phyloP scores from a whole-genome alignment of 208 protist species.

The Naegleria fowleri region DNA sequence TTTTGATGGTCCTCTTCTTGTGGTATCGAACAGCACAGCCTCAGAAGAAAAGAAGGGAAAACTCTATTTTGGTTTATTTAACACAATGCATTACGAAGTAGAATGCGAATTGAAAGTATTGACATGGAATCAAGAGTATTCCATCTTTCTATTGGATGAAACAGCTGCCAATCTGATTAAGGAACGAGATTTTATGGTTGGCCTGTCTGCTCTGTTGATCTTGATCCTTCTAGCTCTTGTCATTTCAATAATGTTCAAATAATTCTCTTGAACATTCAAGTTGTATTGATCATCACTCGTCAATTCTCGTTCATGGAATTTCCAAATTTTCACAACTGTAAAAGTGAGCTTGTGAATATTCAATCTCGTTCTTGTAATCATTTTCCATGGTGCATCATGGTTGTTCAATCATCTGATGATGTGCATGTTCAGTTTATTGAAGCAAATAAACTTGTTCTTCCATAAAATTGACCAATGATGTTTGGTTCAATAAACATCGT shows the following conservation, averaged over 20 bases:
- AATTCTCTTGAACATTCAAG: no score
- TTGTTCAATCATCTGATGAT: no score
- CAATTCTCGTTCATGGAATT: no score
- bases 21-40: background rate
- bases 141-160: background rate
- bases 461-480: background rate
- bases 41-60: background rate
- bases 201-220: background rate
- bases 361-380: no score
- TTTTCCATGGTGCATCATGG: no score
- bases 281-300: no score
- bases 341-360: no score
- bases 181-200: background rate
- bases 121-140: background rate
- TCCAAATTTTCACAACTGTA: no score
- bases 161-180: background rate
- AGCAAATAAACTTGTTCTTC: background rate
- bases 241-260: background rate
- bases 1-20: background rate
- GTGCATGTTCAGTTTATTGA: background rate
- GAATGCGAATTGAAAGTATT: background rate
- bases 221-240: background rate
- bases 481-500: background rate
- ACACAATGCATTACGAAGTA: background rate
- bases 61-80: background rate